Conservation (phyloP, 306 rosid genomes). For the Acacia confusa region DNA sequence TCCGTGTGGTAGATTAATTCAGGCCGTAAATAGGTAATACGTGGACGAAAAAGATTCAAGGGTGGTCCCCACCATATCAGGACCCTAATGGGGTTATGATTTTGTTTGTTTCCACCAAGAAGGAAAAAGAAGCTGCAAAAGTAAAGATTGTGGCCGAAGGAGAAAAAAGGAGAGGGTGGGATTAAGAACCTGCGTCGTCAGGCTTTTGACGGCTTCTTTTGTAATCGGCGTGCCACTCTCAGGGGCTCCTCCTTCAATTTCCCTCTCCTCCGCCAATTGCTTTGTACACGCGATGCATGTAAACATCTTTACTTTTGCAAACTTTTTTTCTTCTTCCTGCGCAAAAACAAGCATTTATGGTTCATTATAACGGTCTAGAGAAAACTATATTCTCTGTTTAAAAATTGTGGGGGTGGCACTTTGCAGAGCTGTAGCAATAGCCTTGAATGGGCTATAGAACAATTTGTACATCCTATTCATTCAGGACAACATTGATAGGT, state of each 20-base stretch:
- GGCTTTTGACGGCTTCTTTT: conserved; percentile 95
- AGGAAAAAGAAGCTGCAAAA: conserved; percentile 49
- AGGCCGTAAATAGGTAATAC: background rate
- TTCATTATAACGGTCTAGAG: background rate
- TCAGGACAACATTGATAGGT: conserved; percentile 10
- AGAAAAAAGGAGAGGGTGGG: conserved; percentile 7
- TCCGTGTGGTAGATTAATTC: conserved; percentile 13
- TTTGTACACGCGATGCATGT: conserved; percentile 93
- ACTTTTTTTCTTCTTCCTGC: conserved; percentile 39
- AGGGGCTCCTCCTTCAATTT: conserved; percentile 58
- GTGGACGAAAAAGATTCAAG: conserved; percentile 42
- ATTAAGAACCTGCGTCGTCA: conserved; percentile 78
- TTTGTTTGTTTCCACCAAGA: conserved; percentile 48
- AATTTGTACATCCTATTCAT: conserved; percentile 4
- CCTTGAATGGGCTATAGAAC: background rate
- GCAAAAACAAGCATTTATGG: conserved; percentile 11
- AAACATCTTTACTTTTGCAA: conserved; percentile 56
- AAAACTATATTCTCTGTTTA: background rate
- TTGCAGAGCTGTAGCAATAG: conserved; percentile 17
- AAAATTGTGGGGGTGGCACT: background rate
- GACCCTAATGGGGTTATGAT: conserved; percentile 37
- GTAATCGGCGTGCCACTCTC: conserved; percentile 93
- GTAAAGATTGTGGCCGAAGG: conserved; percentile 47
- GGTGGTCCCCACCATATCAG: conserved; percentile 58
- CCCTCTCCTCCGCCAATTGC: conserved; percentile 50